A percentile compares a stretch with the other conserved stretches of the same genome.
phyloP scores from a whole-genome alignment of 805 yeast genomes.

The Diddensiella santjacobensis region DNA sequence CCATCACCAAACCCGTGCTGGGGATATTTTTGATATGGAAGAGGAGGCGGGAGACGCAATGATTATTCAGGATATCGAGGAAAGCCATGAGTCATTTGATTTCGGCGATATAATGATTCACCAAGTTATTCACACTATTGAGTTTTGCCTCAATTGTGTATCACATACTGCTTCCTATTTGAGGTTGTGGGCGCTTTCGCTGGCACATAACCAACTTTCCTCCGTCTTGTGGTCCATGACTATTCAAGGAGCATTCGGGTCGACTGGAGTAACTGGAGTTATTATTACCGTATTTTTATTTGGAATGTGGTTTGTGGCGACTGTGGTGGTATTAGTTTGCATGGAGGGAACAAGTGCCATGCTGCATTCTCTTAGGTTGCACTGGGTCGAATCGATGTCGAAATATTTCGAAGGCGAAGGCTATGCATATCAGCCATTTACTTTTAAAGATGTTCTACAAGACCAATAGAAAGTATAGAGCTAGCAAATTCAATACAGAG shows the following conservation, averaged over 20 bases:
- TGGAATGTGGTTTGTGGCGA: slow-evolving; percentile 92
- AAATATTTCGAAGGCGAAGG: slow-evolving; percentile 98
- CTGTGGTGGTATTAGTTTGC: slow-evolving; percentile 84
- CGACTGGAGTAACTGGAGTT: slow-evolving; percentile 63
- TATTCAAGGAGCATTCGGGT: slow-evolving; percentile 70
- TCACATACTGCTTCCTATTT: slow-evolving; percentile 96
- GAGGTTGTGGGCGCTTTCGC: slow-evolving; percentile 93
- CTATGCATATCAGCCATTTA: slow-evolving; percentile 78
- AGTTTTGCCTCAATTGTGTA: slow-evolving; percentile 93
- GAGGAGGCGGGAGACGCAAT: slow-evolving; percentile 31
- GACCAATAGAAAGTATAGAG: background rate
- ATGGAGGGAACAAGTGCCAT: slow-evolving; percentile 99
- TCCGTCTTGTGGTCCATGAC: slow-evolving; percentile 96
- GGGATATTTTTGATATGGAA: slow-evolving; percentile 28
- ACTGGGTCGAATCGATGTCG: slow-evolving; percentile 99
- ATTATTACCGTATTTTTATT: slow-evolving; percentile 70
- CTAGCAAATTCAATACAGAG: too few relatives aligned
- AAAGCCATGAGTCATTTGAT: slow-evolving; percentile 51
- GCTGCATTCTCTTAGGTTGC: slow-evolving; percentile 94
- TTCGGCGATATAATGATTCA: slow-evolving; percentile 95
- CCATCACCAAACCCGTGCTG: slow-evolving; percentile 38
- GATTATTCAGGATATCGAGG: slow-evolving; percentile 35
- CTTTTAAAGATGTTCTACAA: slow-evolving; percentile 40
- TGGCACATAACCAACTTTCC: slow-evolving; percentile 95
- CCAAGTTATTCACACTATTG: slow-evolving; percentile 96